Conservation (phyloP, 768 basidiomycete species). For the Leucocoprinus sp. region DNA sequence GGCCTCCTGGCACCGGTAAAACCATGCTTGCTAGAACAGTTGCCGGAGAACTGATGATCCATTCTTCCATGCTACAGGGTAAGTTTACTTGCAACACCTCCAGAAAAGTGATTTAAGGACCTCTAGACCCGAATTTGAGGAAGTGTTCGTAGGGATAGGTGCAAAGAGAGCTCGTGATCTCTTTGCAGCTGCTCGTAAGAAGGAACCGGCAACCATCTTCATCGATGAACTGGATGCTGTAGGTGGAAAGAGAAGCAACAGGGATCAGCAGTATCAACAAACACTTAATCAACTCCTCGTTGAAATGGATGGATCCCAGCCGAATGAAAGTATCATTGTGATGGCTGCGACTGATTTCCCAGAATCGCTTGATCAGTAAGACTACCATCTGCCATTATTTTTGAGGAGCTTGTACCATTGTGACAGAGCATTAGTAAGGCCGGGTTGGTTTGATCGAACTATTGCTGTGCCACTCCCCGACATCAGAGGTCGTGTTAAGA, state of each 20-base stretch:
- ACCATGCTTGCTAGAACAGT: conserved; percentile 96
- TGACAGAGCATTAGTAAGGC: conserved; percentile 82
- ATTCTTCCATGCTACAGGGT: conserved; percentile 95
- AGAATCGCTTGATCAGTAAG: conserved; percentile 82
- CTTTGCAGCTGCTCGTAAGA: conserved; percentile 89
- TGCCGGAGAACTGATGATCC: conserved; percentile 97
- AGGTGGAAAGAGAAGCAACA: conserved; percentile 77
- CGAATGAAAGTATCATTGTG: conserved; percentile 89
- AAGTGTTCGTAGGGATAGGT: conserved; percentile 95
- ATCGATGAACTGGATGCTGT: conserved; percentile 96
- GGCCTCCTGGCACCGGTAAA: conserved; percentile 91
- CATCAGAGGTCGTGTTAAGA: conserved; percentile 87
- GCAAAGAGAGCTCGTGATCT: conserved; percentile 94
- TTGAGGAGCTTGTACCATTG: conserved; percentile 9
- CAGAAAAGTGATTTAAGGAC: conserved; percentile 7
- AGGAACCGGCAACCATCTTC: conserved; percentile 95
- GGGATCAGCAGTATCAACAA: conserved; percentile 83
- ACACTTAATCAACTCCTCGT: conserved; percentile 94
- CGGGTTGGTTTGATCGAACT: conserved; percentile 92
- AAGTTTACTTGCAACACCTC: conserved; percentile 16
- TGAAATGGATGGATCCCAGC: conserved; percentile 95
- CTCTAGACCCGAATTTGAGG: conserved; percentile 85
- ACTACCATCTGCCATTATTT: conserved; percentile 13
- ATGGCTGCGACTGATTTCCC: conserved; percentile 99
- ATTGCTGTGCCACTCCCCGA: conserved; percentile 94